Evolutionary conservation across 2,329 filamentous ascomycete genomes (phyloP).

Genomic region (Scedosporium dehoogii): DNA sequence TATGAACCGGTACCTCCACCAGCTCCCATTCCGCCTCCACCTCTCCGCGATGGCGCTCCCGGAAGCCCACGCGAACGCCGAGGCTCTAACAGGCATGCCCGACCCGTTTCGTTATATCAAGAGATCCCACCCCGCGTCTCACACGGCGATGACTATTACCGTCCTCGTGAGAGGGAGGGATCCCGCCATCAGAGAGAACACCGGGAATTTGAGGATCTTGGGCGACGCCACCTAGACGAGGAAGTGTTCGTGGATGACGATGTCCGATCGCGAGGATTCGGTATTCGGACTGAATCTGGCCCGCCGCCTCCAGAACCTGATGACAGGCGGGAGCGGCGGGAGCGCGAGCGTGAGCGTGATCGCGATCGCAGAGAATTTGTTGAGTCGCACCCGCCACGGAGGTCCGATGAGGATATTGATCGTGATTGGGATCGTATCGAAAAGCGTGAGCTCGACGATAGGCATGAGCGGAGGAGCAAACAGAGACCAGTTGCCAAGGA

Average conservation of each 20-base stretch:
- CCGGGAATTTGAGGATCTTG: constrained; percentile 28
- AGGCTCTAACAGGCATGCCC: constrained; percentile 17
- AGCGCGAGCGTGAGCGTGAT: constrained; percentile 8
- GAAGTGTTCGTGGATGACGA: constrained; percentile 21
- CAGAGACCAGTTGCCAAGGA: constrained; percentile 16
- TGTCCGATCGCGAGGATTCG: constrained; percentile 38
- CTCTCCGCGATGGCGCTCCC: constrained; percentile 5
- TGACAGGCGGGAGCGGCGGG: constrained; percentile 28
- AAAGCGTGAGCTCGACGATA: constrained; percentile 8
- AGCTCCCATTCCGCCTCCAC: constrained; percentile 27
- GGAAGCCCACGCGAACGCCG: constrained; percentile 2
- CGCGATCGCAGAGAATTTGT: constrained; percentile 1
- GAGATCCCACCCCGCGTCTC: constrained; percentile 33
- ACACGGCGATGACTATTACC: constrained; percentile 38
- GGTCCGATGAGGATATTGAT: constrained; percentile 10
- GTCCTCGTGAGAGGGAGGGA: constrained; percentile 31
- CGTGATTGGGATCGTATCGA: constrained; percentile 7
- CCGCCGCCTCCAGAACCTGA: constrained; percentile 23
- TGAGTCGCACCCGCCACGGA: neutral
- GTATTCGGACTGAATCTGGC: constrained; percentile 32
- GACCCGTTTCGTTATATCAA: constrained; percentile 44
- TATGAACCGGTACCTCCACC: constrained; percentile 39
- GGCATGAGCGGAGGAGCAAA: constrained; percentile 15
- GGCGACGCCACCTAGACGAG: constrained; percentile 17
- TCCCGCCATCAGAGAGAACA: constrained; percentile 31